These are phyloP conservation scores for Rhizopogon vinicolor DNA, from an alignment of 768 basidiomycete species.

Conservation along the genomic window DNA sequence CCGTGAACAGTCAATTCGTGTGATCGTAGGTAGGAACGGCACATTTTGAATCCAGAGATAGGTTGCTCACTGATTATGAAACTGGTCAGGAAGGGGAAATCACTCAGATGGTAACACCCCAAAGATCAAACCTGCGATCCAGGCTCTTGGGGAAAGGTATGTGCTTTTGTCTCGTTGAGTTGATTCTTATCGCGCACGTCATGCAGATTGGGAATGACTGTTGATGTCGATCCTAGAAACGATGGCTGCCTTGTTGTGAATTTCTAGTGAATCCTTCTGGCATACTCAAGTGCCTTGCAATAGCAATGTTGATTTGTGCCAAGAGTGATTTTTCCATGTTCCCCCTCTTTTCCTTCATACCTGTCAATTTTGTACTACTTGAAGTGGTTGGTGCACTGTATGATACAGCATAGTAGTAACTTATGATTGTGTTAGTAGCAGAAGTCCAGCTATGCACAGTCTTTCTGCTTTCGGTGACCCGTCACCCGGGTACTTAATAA, in stretches of 20 bases:
- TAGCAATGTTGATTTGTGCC: no score
- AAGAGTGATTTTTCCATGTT: neutral
- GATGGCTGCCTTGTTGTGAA: conserved; percentile 73
- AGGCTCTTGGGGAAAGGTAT: conserved; percentile 72
- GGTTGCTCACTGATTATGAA: neutral
- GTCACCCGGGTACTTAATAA: no score
- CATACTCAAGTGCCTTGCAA: no score
- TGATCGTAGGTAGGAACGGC: conserved; percentile 68
- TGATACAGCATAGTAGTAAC: no score
- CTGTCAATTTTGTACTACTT: no score
- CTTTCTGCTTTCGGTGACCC: no score
- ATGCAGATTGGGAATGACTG: conserved; percentile 52
- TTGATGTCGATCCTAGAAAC: conserved; percentile 72
- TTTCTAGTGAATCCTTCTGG: neutral
- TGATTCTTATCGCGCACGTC: neutral
- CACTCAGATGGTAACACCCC: conserved; percentile 72
- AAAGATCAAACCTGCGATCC: conserved; percentile 85
- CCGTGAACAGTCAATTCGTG: conserved; percentile 50
- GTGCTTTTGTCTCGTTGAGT: conserved; percentile 7
- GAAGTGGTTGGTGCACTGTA: no score
- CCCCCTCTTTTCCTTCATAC: no score
- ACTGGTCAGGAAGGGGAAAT: conserved; percentile 62
- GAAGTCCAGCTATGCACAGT: no score
- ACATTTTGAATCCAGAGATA: neutral
- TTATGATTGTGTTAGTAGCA: no score